Conservation (phyloP, 2,329 filamentous ascomycete genomes). For the Tolypocladium tropicale region DNA sequence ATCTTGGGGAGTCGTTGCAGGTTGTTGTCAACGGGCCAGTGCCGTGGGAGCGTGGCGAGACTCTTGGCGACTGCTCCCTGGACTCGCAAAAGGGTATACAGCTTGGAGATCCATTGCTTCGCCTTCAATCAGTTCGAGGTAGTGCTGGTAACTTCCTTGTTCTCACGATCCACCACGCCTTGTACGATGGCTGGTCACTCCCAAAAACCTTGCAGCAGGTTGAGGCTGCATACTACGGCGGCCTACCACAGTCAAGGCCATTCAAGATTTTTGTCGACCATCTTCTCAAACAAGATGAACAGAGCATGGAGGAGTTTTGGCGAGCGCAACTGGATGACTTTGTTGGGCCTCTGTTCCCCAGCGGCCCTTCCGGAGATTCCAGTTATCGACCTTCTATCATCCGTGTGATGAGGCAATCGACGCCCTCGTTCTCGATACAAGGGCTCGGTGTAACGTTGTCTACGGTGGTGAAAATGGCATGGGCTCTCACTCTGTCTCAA, state of each 20-base stretch:
- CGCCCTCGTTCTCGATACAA: neutral
- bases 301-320: conserved; percentile 31
- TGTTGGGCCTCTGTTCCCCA: conserved; percentile 28
- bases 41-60: neutral
- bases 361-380: conserved; percentile 24
- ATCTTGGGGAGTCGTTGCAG: neutral
- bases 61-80: neutral
- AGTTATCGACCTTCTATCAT: conserved; percentile 29
- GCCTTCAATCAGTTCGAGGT: conserved; percentile 25
- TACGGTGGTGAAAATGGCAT: conserved; percentile 26
- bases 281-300: conserved; percentile 23
- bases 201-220: conserved; percentile 28
- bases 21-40: neutral
- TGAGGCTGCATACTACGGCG: neutral
- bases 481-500: conserved; percentile 35
- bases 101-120: conserved; percentile 28
- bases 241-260: neutral
- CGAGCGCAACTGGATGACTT: conserved; percentile 27
- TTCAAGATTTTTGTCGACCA: conserved; percentile 36
- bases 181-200: conserved; percentile 40
- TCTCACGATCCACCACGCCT: conserved; percentile 32
- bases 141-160: conserved; percentile 25
- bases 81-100: conserved; percentile 13
- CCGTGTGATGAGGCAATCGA: conserved; percentile 30
- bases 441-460: conserved; percentile 16